These are phyloP conservation scores for Halenospora varia DNA, from an alignment of 495 filamentous ascomycete species.

Conservation along the genomic window DNA sequence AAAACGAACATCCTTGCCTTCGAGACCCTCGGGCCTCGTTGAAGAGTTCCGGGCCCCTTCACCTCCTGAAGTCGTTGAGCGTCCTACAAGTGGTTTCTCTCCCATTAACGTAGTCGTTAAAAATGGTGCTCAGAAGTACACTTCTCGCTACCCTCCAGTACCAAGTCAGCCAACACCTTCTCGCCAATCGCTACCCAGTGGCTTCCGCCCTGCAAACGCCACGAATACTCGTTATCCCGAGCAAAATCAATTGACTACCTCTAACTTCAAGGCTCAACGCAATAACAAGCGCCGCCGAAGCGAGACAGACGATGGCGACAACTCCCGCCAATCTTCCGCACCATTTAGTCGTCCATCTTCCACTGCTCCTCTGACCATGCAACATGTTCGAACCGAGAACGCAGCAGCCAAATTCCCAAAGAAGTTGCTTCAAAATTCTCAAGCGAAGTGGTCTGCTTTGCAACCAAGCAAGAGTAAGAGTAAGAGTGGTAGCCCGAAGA, in stretches of 20 bases:
- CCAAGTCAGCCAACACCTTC: too few relatives aligned
- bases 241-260: neutral
- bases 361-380: too few relatives aligned
- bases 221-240: neutral
- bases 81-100: neutral
- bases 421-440: neutral
- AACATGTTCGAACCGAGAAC: neutral
- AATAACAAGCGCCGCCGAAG: neutral
- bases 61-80: too few relatives aligned
- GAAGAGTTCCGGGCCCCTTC: neutral
- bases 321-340: neutral
- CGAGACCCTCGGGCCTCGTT: too few relatives aligned
- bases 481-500: too few relatives aligned
- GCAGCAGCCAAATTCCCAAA: neutral
- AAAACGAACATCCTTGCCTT: neutral
- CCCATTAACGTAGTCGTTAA: neutral
- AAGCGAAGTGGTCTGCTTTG: neutral
- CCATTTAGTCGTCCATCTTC: too few relatives aligned
- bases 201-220: neutral
- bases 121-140: too few relatives aligned
- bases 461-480: neutral
- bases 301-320: neutral
- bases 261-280: neutral
- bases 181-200: too few relatives aligned
- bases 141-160: too few relatives aligned